Conservation (phyloP, 2,329 filamentous ascomycete genomes). For the Lasiodiplodia hormozganensis region DNA sequence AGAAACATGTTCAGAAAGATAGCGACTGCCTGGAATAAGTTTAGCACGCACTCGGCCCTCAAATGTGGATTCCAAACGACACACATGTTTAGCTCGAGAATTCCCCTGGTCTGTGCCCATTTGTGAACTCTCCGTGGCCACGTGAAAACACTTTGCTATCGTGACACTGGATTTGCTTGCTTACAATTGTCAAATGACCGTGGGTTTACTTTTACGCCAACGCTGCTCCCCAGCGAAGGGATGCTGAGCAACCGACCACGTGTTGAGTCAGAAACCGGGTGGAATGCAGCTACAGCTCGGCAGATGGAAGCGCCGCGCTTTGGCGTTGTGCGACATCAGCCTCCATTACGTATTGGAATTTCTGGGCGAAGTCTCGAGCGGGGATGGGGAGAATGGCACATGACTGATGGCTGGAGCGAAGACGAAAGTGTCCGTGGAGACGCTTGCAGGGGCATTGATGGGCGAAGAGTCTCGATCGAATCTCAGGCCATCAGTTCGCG, state of each 20-base stretch:
- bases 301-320: background rate
- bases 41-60: too few relatives aligned
- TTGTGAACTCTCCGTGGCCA: background rate
- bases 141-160: background rate
- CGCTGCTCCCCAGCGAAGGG: background rate
- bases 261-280: background rate
- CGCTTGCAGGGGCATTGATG: background rate
- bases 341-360: background rate
- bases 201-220: background rate
- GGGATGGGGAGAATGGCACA: too few relatives aligned
- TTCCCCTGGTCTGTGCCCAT: background rate
- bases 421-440: background rate
- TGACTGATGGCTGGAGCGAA: background rate
- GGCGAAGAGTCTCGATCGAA: background rate
- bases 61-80: too few relatives aligned
- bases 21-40: too few relatives aligned
- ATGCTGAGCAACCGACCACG: background rate
- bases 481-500: conserved; percentile 18
- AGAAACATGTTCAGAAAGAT: too few relatives aligned
- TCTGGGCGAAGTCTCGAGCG: too few relatives aligned
- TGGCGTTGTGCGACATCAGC: background rate
- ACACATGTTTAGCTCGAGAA: too few relatives aligned
- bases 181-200: too few relatives aligned
- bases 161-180: background rate
- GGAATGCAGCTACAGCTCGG: background rate